Evolutionary conservation across 2,329 filamentous ascomycete species (phyloP), one percentile per base, ranked within the genome.

Genomic region (Xylaria sp.): DNA sequence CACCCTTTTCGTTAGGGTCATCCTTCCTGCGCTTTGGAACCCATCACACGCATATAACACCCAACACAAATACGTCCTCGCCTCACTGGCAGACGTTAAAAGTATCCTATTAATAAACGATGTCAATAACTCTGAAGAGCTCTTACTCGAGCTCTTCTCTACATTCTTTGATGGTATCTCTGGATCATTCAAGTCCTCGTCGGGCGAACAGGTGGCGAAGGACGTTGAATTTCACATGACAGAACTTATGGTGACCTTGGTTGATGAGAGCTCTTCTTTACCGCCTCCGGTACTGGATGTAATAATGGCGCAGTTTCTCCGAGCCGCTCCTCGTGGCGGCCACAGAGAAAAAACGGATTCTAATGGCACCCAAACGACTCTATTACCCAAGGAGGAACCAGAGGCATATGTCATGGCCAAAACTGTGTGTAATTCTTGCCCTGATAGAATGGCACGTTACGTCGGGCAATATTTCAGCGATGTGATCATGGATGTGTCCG

Each of bases 381-480:
- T 97, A 20, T 84, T 93, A n/a, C 84, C 93, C 63, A 97, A 97
- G 77, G 92, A 96, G 71, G 92, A 97, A 65, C 95, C 96, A 1
- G 90, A 94, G 18, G 94, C 96, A 1, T 99, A 99, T 82, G 92
- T 96, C 78, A 97, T 98, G 92, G 95, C 96, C 25, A 97, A 97
- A 81, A 93, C 92, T 2, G 91, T 99, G 54, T 99, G 96, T 83
- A 96, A 94, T 76, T 88, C 88, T 20, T 97, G 91, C 74, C 90
- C 93, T 0, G 95, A 98, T 74, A 97, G 97, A 81, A 98, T 99
- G 95, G 91, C 94, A 0, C 91, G 94, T 70, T 94, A 97, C 74
- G 91, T 98, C 65, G 95, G 94, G 74, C 94, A 97, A 77, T 99
- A 98, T 80, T 99, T 99, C 80, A 97, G 94, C 81, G 94, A 97